Percentiles rank a stretch among this genome's conserved stretches.
phyloP scores from a whole-genome alignment of 345 rosid species.

The Theobroma cacao region DNA sequence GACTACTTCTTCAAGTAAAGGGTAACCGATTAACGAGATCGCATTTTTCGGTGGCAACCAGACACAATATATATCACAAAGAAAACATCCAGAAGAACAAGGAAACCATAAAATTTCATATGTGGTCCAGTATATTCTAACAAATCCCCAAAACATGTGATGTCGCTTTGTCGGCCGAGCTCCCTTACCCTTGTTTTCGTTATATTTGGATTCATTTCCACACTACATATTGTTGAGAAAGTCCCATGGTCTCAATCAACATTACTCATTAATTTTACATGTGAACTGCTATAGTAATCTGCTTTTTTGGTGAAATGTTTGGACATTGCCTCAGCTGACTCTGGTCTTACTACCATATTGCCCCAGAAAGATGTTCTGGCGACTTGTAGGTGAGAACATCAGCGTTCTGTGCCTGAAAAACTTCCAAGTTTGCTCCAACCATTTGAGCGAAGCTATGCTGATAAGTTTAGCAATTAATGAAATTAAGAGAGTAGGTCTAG shows the following conservation, averaged over 20 bases:
- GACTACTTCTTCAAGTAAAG: not conserved
- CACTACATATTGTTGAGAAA: not conserved
- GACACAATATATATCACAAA: not conserved
- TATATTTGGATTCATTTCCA: not conserved
- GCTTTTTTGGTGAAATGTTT: no score
- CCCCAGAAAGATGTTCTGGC: no score
- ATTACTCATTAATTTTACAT: not conserved
- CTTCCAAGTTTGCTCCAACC: no score
- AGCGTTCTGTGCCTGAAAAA: no score
- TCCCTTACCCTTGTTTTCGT: not conserved
- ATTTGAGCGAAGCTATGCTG: no score
- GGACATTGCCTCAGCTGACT: no score
- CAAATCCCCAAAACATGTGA: not conserved
- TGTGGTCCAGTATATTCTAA: not conserved
- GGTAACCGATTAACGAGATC: not conserved
- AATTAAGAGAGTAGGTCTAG: no score
- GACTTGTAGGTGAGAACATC: no score
- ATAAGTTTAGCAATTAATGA: no score
- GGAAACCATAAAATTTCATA: not conserved
- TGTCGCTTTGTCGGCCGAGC: not conserved
- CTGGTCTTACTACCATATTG: no score
- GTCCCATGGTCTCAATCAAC: not conserved
- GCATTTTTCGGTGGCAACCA: not conserved
- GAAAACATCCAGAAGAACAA: not conserved
- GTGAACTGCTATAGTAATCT: no score